Evolutionary conservation across 352 stramenopile genomes (phyloP).

Genomic region (Elongisporangium prolatum): DNA sequence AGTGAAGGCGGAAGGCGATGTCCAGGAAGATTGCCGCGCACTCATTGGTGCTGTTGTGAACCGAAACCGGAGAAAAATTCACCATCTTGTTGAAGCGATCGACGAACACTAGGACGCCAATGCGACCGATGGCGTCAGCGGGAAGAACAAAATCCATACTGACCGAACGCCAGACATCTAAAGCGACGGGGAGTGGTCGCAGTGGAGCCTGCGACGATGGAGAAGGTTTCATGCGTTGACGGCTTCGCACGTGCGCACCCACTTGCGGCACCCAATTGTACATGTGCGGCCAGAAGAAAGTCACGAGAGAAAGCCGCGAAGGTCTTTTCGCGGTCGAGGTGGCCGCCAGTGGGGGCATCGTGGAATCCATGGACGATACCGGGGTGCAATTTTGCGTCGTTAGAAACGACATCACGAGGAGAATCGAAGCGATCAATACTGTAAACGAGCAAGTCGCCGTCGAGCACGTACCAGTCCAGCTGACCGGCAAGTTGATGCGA

Average conservation of each 20-base stretch:
- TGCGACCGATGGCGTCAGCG: too few relatives aligned
- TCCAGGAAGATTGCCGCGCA: too few relatives aligned
- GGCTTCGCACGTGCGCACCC: constrained; percentile 16
- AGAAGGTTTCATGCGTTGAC: constrained; percentile 15
- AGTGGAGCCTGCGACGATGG: constrained; percentile 6
- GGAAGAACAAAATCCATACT: constrained; percentile 25
- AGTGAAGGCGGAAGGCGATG: too few relatives aligned
- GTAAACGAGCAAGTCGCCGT: constrained; percentile 8
- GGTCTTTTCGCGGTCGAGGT: constrained; percentile 24
- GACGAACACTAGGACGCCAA: too few relatives aligned
- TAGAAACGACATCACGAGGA: constrained; percentile 6
- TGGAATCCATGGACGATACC: constrained; percentile 15
- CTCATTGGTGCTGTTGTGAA: too few relatives aligned
- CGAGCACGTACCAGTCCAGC: not conserved
- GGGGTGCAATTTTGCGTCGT: constrained; percentile 7
- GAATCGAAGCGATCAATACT: constrained; percentile 3
- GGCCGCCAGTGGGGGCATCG: constrained; percentile 8
- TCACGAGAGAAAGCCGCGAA: constrained; percentile 9
- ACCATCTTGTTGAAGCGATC: too few relatives aligned
- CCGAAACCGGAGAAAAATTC: too few relatives aligned
- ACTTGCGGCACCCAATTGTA: constrained; percentile 30
- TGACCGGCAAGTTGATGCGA: not conserved
- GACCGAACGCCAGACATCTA: constrained; percentile 5
- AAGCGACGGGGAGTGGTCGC: constrained; percentile 4
- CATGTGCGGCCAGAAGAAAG: constrained; percentile 21